phyloP scores from a whole-genome alignment of 225 moss, liverwort and hornwort genomes.

The Rhytidiadelphus loreus region DNA sequence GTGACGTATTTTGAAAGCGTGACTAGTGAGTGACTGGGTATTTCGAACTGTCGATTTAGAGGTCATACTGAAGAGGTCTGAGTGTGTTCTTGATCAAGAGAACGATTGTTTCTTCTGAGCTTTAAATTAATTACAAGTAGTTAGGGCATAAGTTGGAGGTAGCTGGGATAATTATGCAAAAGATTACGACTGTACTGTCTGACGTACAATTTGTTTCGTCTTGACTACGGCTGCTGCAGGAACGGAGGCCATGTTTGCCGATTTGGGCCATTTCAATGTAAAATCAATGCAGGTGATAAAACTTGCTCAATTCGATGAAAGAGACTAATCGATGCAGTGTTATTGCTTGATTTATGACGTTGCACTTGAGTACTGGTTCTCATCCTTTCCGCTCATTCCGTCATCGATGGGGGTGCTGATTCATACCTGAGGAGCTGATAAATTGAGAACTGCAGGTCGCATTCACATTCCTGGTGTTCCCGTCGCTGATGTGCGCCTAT shows the following conservation, averaged over 20 bases:
- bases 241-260: slow-evolving; percentile 44
- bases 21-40: not conserved
- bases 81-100: not conserved
- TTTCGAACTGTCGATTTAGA: not conserved
- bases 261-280: slow-evolving; percentile 36
- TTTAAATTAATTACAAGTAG: not conserved
- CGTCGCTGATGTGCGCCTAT: slow-evolving; percentile 18
- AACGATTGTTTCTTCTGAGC: not conserved
- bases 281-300: slow-evolving; percentile 26
- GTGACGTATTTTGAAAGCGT: not conserved
- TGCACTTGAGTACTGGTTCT: not conserved
- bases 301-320: not conserved
- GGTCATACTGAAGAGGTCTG: not conserved
- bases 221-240: not conserved
- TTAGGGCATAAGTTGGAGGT: not conserved
- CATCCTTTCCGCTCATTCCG: not conserved
- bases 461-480: slow-evolving; percentile 31
- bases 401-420: not conserved
- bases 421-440: not conserved
- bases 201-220: not conserved
- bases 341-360: not conserved
- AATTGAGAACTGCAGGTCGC: slow-evolving; percentile 10
- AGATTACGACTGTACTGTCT: not conserved
- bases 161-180: not conserved
- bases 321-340: no score